Percentiles rank a stretch among this genome's conserved stretches.
Conservation (phyloP, 1,284 basidiomycete genomes). For the Trichosporon sp. region DNA sequence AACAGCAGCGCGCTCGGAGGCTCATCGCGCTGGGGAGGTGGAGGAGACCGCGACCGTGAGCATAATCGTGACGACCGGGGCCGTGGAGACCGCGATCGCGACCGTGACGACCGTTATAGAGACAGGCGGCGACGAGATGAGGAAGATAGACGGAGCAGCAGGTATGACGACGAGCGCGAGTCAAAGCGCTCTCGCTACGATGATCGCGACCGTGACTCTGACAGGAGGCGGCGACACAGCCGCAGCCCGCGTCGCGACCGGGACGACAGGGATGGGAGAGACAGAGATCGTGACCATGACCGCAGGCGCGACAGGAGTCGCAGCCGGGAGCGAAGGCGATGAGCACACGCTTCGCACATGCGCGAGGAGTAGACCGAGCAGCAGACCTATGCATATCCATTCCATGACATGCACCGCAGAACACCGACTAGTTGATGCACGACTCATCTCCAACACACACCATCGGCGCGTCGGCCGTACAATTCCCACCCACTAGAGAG, state of each 20-base stretch:
- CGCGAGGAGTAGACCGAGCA: not conserved
- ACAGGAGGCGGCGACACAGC: slow-evolving; percentile 17
- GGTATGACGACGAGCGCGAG: not conserved
- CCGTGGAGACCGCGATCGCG: slow-evolving; percentile 13
- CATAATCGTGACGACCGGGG: slow-evolving; percentile 15
- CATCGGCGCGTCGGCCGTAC: slow-evolving; percentile 2
- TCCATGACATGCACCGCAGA: not conserved
- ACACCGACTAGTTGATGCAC: not conserved
- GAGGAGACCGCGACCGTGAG: slow-evolving; percentile 21
- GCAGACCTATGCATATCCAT: not conserved
- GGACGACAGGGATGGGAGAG: not conserved
- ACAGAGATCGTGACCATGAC: not conserved
- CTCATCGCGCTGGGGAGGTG: slow-evolving; percentile 30
- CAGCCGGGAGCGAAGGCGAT: not conserved
- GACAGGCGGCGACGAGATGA: slow-evolving; percentile 12
- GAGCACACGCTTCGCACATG: not conserved
- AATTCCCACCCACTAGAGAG: not conserved
- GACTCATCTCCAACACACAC: not conserved
- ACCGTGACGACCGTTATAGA: slow-evolving; percentile 18
- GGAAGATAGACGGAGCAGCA: not conserved
- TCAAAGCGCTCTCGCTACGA: slow-evolving; percentile 2
- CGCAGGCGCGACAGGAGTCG: not conserved
- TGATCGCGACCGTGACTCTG: slow-evolving; percentile 5
- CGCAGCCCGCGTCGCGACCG: slow-evolving; percentile 19
- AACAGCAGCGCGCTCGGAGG: slow-evolving; percentile 29